Conservation (phyloP, 1,139 yeast genomes). For the Hemisphaericaspora lyxosophila region DNA sequence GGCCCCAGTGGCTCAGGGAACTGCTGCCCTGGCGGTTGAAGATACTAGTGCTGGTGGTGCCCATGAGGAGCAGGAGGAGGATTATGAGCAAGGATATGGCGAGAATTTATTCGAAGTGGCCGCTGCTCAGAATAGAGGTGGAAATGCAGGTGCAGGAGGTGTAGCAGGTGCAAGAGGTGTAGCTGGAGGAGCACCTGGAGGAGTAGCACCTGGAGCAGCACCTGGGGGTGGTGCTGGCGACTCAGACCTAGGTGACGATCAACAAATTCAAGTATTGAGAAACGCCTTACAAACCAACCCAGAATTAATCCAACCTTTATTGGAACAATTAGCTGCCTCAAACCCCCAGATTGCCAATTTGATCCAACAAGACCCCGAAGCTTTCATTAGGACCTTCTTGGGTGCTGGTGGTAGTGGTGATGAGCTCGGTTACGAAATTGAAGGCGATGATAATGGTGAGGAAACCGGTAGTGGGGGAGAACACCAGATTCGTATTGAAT, state of each 20-base stretch:
- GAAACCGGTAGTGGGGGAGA: slow-evolving; percentile 34
- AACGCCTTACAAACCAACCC: slow-evolving; percentile 84
- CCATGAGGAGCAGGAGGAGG: slow-evolving; percentile 26
- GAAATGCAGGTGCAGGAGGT: too few relatives aligned
- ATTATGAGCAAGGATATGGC: slow-evolving; percentile 29
- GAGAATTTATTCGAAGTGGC: slow-evolving; percentile 69
- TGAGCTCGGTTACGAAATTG: slow-evolving; percentile 43
- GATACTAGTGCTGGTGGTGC: slow-evolving; percentile 24
- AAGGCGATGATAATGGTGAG: slow-evolving; percentile 35
- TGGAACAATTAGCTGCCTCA: slow-evolving; percentile 79
- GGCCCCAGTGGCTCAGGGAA: slow-evolving; percentile 19
- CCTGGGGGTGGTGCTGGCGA: slow-evolving; percentile 26
- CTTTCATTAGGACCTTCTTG: slow-evolving; percentile 69
- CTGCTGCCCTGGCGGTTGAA: slow-evolving; percentile 19
- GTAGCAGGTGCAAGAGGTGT: too few relatives aligned
- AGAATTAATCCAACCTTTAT: slow-evolving; percentile 73
- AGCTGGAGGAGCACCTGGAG: slow-evolving; percentile 26
- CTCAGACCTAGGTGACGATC: slow-evolving; percentile 42
- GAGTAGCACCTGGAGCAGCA: slow-evolving; percentile 29
- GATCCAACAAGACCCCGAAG: slow-evolving; percentile 85
- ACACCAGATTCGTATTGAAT: slow-evolving; percentile 53
- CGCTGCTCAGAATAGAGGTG: too few relatives aligned
- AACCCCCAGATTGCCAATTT: slow-evolving; percentile 86
- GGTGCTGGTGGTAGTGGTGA: slow-evolving; percentile 62
- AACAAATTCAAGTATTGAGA: slow-evolving; percentile 65